Base-by-base conservation (phyloP, 139 green algal genomes). In the Edaphochlamys debaryana region DNA sequence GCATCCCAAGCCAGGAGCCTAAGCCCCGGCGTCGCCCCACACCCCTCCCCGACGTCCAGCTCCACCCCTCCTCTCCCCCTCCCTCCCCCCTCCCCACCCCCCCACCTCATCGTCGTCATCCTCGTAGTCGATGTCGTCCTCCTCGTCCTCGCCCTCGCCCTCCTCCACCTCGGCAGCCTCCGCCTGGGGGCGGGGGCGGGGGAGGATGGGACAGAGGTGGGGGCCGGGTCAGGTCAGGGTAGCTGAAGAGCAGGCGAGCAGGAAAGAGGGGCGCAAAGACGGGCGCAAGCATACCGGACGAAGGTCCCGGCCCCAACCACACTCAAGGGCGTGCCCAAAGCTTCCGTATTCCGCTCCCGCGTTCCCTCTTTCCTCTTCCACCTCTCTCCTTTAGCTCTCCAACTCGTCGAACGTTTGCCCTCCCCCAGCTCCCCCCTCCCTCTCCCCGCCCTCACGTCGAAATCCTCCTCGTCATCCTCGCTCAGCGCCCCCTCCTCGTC, bases 381-480 rank as follows among this genome's bases (percentile, higher is more conserved):
- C 23, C 3, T 23, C 2, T 9, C 8, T 6, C 32, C 25, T 30
- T 34, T 34, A 15, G 20, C 20, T 22, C 36, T 36, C 34, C 36
- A n/a, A n/a, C n/a, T n/a, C n/a, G n/a, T n/a, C n/a, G n/a, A n/a
- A n/a, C n/a, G n/a, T n/a, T n/a, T n/a, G 3, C 27, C 36, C 73
- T 60, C 38, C 52, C 23, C 40, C 67, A 50, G 20, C 22, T 36
- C 54, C 67, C 67, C 38, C 25, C 67, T 8, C 38, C 23, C 38
- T 6, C 5, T 7, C 7, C 9, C 36, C 50, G 32, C 64, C 6
- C 77, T 73, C 32, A 76, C 66, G 13, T 85, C 75, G n/a, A 85
- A 75, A 56, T 88, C 84, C 68, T 88, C 75, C 75, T 88, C 84
- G 67, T 88, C 84, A 25, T 84, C 84, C 37, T 85, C 75, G 25